phyloP scores from a whole-genome alignment of 2,329 filamentous ascomycete genomes.

The Talaromyces sp. region DNA sequence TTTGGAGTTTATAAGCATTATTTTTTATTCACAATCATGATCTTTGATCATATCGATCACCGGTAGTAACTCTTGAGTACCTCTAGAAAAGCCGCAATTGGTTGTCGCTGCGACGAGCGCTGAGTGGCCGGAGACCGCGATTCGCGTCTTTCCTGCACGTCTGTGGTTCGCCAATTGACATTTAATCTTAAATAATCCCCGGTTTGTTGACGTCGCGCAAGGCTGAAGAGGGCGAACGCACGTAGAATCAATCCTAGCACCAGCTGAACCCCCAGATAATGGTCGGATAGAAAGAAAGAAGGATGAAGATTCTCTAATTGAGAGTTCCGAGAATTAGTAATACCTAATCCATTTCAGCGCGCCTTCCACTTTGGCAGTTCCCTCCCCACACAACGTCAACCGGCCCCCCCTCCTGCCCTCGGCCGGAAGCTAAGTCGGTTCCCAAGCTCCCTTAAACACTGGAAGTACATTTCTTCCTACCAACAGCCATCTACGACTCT shows the following conservation, averaged over 20 bases:
- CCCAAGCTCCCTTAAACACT: not conserved
- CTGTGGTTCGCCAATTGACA: slow-evolving; percentile 38
- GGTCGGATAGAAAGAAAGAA: not conserved
- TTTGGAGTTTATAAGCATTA: not conserved
- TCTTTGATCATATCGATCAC: not conserved
- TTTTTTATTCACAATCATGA: not conserved
- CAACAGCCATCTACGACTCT: not conserved
- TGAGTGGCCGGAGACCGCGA: not conserved
- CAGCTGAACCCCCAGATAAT: not conserved
- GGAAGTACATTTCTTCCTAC: not conserved
- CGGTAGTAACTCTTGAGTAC: not conserved
- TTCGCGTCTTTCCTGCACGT: slow-evolving; percentile 3
- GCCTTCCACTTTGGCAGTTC: not conserved
- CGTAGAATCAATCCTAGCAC: not conserved
- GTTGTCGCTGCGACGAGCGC: not conserved
- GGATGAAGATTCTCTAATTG: not conserved
- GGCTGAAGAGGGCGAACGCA: not conserved
- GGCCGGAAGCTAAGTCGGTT: slow-evolving; percentile 3
- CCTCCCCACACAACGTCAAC: not conserved
- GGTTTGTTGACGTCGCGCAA: slow-evolving; percentile 10
- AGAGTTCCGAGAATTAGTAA: not conserved
- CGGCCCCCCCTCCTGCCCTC: not conserved
- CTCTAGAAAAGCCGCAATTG: not conserved
- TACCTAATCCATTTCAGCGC: not conserved
- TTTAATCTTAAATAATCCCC: slow-evolving; percentile 7